These are phyloP conservation scores for Selaginella tamariscina DNA, from an alignment of 75 land plant genomes.

Conservation along the genomic window DNA sequence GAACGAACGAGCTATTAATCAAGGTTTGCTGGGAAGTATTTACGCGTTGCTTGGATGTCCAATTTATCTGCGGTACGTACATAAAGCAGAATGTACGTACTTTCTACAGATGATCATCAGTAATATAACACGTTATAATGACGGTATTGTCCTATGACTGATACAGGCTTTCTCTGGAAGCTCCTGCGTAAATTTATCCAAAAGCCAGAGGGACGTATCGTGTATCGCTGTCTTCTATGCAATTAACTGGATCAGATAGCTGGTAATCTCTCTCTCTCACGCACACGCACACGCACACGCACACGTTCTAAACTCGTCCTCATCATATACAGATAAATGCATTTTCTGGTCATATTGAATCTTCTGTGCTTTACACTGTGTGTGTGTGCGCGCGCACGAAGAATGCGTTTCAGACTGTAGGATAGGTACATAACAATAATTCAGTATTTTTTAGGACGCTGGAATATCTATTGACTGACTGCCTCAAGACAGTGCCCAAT, in stretches of 20 bases:
- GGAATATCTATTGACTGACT: slow-evolving; percentile 44
- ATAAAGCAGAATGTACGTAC: slow-evolving; percentile 45
- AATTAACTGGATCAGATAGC: slow-evolving; percentile 76
- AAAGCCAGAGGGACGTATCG: slow-evolving; percentile 39
- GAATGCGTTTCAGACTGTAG: neutral
- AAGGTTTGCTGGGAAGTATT: slow-evolving; percentile 82
- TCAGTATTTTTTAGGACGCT: slow-evolving; percentile 38
- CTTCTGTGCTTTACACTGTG: too few species aligned
- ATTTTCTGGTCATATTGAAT: slow-evolving; percentile 62
- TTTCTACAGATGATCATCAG: too few species aligned
- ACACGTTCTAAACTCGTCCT: too few species aligned
- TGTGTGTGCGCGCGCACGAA: too few species aligned
- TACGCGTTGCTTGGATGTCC: slow-evolving; percentile 98
- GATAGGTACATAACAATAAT: neutral
- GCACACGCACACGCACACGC: too few species aligned
- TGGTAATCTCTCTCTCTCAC: slow-evolving; percentile 35
- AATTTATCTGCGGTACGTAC: slow-evolving; percentile 63
- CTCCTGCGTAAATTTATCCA: slow-evolving; percentile 39
- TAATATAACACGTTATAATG: neutral
- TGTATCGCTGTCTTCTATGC: slow-evolving; percentile 60
- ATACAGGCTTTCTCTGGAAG: too few species aligned
- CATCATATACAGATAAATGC: slow-evolving; percentile 72
- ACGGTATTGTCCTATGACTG: too few species aligned
- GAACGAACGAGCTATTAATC: slow-evolving; percentile 72
- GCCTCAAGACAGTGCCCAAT: slow-evolving; percentile 28